These are phyloP conservation scores for Calonectria pseudoturangicola DNA, from an alignment of 2,329 filamentous ascomycete genomes.

Conservation along the genomic window DNA sequence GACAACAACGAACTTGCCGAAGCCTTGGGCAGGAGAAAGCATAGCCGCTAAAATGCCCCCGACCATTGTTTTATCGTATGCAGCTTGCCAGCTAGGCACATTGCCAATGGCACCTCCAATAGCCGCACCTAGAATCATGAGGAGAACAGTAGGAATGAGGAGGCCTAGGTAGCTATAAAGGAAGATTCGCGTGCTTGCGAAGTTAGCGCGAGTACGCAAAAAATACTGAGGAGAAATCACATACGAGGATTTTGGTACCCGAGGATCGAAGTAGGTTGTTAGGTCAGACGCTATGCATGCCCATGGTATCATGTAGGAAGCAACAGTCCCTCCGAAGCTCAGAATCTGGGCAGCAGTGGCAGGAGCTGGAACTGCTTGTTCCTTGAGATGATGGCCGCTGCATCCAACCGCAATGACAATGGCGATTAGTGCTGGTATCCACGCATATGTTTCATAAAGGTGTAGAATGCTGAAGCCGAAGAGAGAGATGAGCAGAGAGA, in stretches of 20 bases:
- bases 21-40: conserved; percentile 19
- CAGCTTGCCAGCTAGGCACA: conserved; percentile 6
- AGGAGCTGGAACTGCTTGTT: background rate
- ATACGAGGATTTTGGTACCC: background rate
- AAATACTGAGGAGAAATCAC: background rate
- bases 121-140: conserved; percentile 7
- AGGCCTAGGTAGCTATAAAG: conserved; percentile 3
- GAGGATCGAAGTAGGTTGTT: conserved; percentile 15
- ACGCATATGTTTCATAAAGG: conserved; percentile 12
- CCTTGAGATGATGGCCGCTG: conserved; percentile 4
- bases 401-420: conserved; percentile 16
- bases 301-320: conserved; percentile 16
- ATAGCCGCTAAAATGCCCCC: background rate
- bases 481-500: conserved; percentile 9
- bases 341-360: conserved; percentile 4
- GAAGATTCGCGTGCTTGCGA: background rate
- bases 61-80: conserved; percentile 15
- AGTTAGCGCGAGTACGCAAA: background rate
- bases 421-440: conserved; percentile 6
- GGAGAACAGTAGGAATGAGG: conserved; percentile 6
- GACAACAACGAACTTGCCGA: conserved; percentile 16
- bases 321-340: conserved; percentile 6
- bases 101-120: conserved; percentile 7
- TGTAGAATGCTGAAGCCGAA: conserved; percentile 6
- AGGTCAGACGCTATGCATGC: conserved; percentile 17